Percentiles rank a stretch among this genome's conserved stretches.
Conservation (phyloP, 768 basidiomycete genomes). For the Agaricus blazei region DNA sequence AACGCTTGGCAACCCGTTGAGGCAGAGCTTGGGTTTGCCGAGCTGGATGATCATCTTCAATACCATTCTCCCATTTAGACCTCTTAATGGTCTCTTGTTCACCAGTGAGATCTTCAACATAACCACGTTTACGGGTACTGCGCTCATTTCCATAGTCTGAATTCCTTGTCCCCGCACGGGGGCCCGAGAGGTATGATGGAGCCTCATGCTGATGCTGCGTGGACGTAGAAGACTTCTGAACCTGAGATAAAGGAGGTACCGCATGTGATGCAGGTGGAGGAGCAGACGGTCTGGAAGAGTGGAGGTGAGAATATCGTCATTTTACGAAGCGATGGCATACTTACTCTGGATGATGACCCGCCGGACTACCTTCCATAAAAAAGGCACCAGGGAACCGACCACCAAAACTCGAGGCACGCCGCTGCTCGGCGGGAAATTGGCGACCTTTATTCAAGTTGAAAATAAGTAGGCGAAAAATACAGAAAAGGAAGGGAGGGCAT, state of each 20-base stretch:
- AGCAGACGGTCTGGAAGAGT: neutral
- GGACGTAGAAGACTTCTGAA: neutral
- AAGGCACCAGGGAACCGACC: slow-evolving; percentile 8
- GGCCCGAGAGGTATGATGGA: neutral
- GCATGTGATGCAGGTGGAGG: neutral
- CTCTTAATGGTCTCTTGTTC: slow-evolving; percentile 14
- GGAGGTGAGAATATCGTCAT: neutral
- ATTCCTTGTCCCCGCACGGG: neutral
- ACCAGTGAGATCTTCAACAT: slow-evolving; percentile 3
- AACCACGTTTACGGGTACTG: slow-evolving; percentile 8
- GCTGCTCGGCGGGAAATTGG: neutral
- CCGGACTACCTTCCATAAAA: slow-evolving; percentile 1
- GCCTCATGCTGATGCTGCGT: neutral
- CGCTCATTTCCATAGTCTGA: neutral
- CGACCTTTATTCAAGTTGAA: slow-evolving; percentile 2
- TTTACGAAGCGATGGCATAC: neutral
- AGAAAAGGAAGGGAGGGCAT: slow-evolving; percentile 6
- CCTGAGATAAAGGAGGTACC: neutral
- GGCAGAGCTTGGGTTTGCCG: slow-evolving; percentile 3
- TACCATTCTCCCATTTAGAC: neutral
- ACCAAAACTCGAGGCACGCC: slow-evolving; percentile 6
- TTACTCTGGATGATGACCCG: slow-evolving; percentile 3
- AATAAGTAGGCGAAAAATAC: slow-evolving; percentile 6
- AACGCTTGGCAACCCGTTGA: slow-evolving; percentile 46
- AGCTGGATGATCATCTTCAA: slow-evolving; percentile 3